These are phyloP conservation scores for Powellomyces hirtus DNA, from an alignment of 192 early-diverging fungal genomes.

Conservation along the genomic window DNA sequence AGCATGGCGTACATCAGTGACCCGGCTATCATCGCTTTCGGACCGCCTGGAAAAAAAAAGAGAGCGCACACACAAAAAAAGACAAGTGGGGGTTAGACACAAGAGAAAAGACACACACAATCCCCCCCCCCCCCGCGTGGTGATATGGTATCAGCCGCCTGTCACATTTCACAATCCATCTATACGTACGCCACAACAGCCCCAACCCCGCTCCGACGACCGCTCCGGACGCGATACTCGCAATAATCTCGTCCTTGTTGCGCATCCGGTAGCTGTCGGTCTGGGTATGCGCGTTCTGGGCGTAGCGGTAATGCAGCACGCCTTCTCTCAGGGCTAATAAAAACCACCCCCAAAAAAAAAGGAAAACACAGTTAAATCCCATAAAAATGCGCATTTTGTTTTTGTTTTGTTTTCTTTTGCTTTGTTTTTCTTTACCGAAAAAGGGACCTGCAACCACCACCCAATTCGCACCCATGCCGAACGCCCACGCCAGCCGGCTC, in stretches of 20 bases:
- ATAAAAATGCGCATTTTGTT: no score
- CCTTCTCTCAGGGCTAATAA: constrained; percentile 26
- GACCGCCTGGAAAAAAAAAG: constrained; percentile 30
- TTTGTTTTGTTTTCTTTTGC: no score
- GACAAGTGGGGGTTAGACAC: no score
- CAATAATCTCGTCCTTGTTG: constrained; percentile 42
- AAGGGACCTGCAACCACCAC: constrained; percentile 37
- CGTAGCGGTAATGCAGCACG: constrained; percentile 33
- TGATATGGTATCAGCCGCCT: no score
- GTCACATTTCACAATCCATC: no score
- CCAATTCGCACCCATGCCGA: constrained; percentile 49
- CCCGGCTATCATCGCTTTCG: constrained; percentile 31
- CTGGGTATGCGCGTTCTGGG: constrained; percentile 19
- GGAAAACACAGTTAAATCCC: no score
- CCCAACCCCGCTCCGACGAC: constrained; percentile 39
- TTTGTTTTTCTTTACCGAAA: constrained; percentile 27
- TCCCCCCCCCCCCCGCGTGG: no score
- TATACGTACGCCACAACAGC: constrained; percentile 32
- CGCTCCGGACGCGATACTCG: constrained; percentile 27
- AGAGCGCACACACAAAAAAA: background rate
- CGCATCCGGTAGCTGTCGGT: constrained; percentile 19
- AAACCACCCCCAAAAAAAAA: no score
- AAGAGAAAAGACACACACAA: no score
- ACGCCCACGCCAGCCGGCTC: constrained; percentile 31
- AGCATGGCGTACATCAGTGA: constrained; percentile 35